Conservation (phyloP, 2,329 filamentous ascomycete genomes). For the Madurella mycetomatis region DNA sequence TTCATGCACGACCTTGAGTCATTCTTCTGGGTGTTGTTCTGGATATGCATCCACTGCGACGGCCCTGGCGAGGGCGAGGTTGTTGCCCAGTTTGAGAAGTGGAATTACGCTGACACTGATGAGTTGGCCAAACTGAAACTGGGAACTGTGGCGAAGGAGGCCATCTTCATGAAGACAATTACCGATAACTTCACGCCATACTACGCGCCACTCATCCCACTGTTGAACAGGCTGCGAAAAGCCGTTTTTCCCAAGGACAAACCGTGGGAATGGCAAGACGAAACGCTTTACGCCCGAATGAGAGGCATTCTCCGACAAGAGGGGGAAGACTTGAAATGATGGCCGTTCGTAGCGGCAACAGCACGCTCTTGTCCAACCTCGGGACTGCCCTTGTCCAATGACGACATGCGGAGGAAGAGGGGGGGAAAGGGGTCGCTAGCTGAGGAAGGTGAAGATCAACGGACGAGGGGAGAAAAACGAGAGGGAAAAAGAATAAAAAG, state of each 20-base stretch:
- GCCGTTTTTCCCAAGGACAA: neutral
- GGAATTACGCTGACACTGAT: neutral
- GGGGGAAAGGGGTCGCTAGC: too few species aligned
- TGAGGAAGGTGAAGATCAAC: too few species aligned
- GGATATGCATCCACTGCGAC: conserved; percentile 41
- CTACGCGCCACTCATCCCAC: conserved; percentile 3
- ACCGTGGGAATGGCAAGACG: conserved; percentile 4
- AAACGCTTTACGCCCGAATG: conserved; percentile 2
- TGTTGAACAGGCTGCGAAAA: conserved; percentile 6
- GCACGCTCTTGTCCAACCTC: too few species aligned
- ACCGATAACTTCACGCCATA: conserved; percentile 7
- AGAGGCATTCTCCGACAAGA: conserved; percentile 1
- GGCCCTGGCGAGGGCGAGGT: conserved; percentile 23
- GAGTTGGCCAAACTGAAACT: neutral
- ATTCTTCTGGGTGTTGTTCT: conserved; percentile 47
- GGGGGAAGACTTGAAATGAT: too few species aligned
- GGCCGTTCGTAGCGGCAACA: too few species aligned
- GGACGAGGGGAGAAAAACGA: too few species aligned
- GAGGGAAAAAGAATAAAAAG: too few species aligned
- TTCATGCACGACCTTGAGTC: conserved; percentile 47
- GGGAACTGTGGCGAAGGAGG: neutral
- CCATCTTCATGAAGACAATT: too few species aligned
- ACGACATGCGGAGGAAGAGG: too few species aligned
- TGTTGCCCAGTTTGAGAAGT: conserved; percentile 2
- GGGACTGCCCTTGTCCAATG: too few species aligned